Conservation (phyloP, 495 filamentous ascomycete genomes). For the Aspergillus sparsus region DNA sequence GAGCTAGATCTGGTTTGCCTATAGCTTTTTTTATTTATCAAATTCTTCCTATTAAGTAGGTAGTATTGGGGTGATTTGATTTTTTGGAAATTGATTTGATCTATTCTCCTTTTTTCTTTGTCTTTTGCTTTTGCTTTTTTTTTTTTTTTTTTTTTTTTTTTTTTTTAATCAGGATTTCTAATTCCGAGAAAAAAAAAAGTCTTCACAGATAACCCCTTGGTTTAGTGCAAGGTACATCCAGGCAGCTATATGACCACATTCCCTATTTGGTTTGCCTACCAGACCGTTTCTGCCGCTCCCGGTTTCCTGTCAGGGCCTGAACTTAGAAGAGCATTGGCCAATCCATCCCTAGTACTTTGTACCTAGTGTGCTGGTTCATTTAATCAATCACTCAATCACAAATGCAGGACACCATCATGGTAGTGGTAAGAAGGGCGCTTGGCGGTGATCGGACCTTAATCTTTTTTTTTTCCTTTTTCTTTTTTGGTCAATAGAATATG, state of each 20-base stretch:
- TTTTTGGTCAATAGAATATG: constrained; percentile 7
- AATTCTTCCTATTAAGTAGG: constrained; percentile 7
- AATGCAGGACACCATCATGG: background rate
- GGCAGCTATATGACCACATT: constrained; percentile 17
- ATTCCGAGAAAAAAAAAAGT: constrained; percentile 20
- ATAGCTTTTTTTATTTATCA: constrained; percentile 6
- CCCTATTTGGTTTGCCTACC: constrained; percentile 19
- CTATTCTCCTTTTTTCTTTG: background rate
- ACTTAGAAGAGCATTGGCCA: constrained; percentile 30
- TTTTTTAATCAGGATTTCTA: constrained; percentile 18
- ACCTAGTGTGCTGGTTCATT: constrained; percentile 11
- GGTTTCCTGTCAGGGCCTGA: constrained; percentile 34
- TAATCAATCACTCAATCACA: constrained; percentile 21
- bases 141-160: constrained; percentile 6
- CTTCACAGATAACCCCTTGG: constrained; percentile 9
- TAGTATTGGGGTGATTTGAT: constrained; percentile 10
- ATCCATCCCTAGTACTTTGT: constrained; percentile 14
- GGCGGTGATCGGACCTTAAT: constrained; percentile 13
- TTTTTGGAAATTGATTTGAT: constrained; percentile 5
- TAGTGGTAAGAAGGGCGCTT: background rate
- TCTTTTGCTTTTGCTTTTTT: background rate
- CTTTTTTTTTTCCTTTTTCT: constrained; percentile 6
- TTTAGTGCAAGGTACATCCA: background rate
- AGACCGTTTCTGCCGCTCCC: constrained; percentile 33
- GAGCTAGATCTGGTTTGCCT: constrained; percentile 8